A percentile compares a stretch with the other conserved stretches of the same genome.
Conservation (phyloP, 1,284 basidiomycete genomes). For the Veloporphyrellus conicus region DNA sequence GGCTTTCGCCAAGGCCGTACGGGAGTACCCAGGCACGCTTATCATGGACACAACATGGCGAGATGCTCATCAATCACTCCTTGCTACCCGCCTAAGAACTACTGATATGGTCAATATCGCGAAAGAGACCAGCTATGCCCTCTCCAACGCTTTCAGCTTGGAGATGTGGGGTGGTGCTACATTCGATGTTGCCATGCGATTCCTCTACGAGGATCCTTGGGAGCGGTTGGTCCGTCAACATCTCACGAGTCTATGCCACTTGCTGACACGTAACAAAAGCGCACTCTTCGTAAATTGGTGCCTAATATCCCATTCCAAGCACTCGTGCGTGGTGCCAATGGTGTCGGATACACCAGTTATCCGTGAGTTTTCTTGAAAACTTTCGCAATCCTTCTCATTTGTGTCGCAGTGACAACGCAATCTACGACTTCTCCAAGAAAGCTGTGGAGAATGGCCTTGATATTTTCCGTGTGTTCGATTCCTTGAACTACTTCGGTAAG, state of each 20-base stretch:
- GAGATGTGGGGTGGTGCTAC: conserved; percentile 99
- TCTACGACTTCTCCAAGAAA: conserved; percentile 98
- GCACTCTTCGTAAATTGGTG: conserved; percentile 90
- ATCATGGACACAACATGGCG: conserved; percentile 99
- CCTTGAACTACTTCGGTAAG: conserved; percentile 93
- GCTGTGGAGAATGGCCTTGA: conserved; percentile 99
- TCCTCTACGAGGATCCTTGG: conserved; percentile 99
- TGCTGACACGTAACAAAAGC: conserved; percentile 40
- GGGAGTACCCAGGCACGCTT: conserved; percentile 90
- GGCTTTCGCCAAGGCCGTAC: conserved; percentile 97
- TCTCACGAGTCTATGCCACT: background rate
- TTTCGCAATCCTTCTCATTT: conserved; percentile 10
- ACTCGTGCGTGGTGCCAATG: conserved; percentile 97
- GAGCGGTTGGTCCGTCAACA: conserved; percentile 74
- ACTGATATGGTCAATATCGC: conserved; percentile 99
- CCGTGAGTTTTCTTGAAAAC: conserved; percentile 58
- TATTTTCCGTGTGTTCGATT: conserved; percentile 99
- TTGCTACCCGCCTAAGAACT: conserved; percentile 95
- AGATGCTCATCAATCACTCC: conserved; percentile 96
- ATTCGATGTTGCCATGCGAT: conserved; percentile 99
- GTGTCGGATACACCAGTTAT: conserved; percentile 98
- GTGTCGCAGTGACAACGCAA: conserved; percentile 84
- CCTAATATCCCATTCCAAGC: conserved; percentile 99
- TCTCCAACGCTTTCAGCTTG: conserved; percentile 93
- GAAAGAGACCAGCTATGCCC: conserved; percentile 92